phyloP scores from a whole-genome alignment of 768 basidiomycete species.

The Clavulina sp. region DNA sequence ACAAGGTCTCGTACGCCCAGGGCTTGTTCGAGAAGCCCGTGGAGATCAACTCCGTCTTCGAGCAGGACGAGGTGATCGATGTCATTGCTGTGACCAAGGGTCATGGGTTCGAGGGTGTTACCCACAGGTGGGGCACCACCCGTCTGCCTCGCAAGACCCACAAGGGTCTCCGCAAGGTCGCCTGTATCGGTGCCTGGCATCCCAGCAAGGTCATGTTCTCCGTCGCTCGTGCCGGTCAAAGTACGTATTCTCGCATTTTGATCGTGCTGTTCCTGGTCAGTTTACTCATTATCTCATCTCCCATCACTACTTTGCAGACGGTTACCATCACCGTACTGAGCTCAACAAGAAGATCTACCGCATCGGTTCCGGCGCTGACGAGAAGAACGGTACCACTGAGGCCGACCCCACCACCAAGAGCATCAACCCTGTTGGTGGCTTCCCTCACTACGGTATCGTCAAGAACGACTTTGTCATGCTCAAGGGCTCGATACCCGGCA shows the following conservation, averaged over 20 bases:
- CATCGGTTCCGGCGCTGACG: constrained; percentile 62
- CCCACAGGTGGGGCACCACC: constrained; percentile 98
- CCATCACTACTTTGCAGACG: constrained; percentile 23
- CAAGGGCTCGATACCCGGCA: constrained; percentile 90
- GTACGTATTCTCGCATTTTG: constrained; percentile 4
- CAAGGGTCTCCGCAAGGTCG: constrained; percentile 99
- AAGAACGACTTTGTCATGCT: constrained; percentile 97
- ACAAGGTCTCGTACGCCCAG: constrained; percentile 94
- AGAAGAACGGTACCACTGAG: constrained; percentile 80
- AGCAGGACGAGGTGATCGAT: constrained; percentile 93
- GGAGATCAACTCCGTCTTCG: constrained; percentile 71
- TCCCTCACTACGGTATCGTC: constrained; percentile 97
- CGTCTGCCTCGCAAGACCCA: constrained; percentile 97
- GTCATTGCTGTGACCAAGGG: constrained; percentile 98
- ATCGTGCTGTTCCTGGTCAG: too few relatives aligned
- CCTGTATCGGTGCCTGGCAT: constrained; percentile 98
- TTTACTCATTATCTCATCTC: neutral
- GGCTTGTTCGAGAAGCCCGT: constrained; percentile 93
- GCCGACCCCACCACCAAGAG: constrained; percentile 84
- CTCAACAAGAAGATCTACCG: constrained; percentile 99
- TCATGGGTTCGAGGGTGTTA: constrained; percentile 99
- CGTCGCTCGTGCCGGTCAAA: constrained; percentile 99
- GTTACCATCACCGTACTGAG: constrained; percentile 93
- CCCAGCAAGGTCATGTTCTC: constrained; percentile 99
- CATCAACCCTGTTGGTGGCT: constrained; percentile 97